Conservation (phyloP, 371 early-diverging fungal genomes). For the Circinella minor region DNA sequence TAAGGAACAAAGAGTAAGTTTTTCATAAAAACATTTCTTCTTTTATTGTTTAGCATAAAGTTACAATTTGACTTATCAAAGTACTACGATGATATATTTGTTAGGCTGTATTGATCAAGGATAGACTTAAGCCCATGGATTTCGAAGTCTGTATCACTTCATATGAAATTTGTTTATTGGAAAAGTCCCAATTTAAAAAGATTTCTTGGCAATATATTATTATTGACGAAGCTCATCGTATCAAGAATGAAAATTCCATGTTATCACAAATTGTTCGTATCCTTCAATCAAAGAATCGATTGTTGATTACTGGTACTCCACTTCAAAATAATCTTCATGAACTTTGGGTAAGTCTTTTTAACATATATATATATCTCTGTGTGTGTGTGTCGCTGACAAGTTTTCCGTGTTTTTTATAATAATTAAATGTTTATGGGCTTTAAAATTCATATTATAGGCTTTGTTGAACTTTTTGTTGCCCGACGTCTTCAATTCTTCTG, state of each 20-base stretch:
- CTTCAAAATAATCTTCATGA: slow-evolving; percentile 99
- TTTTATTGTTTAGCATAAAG: background rate
- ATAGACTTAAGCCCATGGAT: slow-evolving; percentile 63
- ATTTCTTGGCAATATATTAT: slow-evolving; percentile 94
- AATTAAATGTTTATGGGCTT: background rate
- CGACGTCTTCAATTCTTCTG: slow-evolving; percentile 90
- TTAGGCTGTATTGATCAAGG: slow-evolving; percentile 60
- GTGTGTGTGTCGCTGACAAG: no score
- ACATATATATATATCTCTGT: no score
- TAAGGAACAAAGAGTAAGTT: slow-evolving; percentile 82
- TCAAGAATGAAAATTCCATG: slow-evolving; percentile 98
- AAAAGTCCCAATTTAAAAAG: slow-evolving; percentile 85
- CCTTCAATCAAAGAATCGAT: slow-evolving; percentile 87
- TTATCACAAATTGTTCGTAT: slow-evolving; percentile 91
- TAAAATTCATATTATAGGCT: slow-evolving; percentile 48
- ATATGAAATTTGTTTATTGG: slow-evolving; percentile 96
- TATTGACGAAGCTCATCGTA: slow-evolving; percentile 99
- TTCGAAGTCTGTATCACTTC: slow-evolving; percentile 98
- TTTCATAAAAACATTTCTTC: no score
- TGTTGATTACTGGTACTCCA: slow-evolving; percentile 99
- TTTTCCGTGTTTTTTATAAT: no score
- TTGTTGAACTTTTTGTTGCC: slow-evolving; percentile 98
- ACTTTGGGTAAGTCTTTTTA: slow-evolving; percentile 75
- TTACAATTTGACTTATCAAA: no score
- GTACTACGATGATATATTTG: no score